Percentiles rank a stretch among this genome's conserved stretches.
phyloP scores from a whole-genome alignment of 441 rosid species.

The Kokia cookei region DNA sequence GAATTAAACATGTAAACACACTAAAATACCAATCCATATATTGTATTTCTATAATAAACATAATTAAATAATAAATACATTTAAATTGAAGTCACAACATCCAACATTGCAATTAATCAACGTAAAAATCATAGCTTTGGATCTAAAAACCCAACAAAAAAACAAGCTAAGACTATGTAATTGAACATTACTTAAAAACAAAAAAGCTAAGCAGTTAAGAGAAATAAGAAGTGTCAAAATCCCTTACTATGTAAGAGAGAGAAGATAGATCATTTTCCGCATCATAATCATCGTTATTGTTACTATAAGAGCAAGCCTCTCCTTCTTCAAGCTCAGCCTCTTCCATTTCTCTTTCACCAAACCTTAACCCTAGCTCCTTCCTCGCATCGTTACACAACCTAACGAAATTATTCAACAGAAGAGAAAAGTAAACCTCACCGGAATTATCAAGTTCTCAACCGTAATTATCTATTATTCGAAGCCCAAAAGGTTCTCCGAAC shows the following conservation, averaged over 20 bases:
- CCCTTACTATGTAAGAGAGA: constrained; percentile 81
- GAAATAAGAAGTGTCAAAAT: not conserved
- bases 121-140: constrained; percentile 12
- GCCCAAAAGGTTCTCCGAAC: too few species aligned
- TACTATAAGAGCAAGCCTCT: constrained; percentile 82
- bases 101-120: constrained; percentile 17
- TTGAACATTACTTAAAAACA: not conserved
- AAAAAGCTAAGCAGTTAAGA: not conserved
- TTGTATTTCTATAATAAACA: constrained; percentile 4
- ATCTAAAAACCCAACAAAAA: constrained; percentile 18
- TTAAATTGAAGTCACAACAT: constrained; percentile 3
- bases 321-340: constrained; percentile 98
- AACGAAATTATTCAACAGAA: constrained; percentile 47
- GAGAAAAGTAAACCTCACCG: constrained; percentile 8
- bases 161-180: constrained; percentile 3
- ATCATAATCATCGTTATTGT: constrained; percentile 36
- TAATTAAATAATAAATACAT: not conserved
- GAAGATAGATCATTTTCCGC: constrained; percentile 73
- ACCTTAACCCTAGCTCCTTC: constrained; percentile 62
- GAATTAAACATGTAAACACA: not conserved
- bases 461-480: not conserved
- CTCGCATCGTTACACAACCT: constrained; percentile 57
- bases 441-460: not conserved
- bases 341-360: constrained; percentile 55
- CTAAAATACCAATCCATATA: not conserved